These are phyloP conservation scores for Nidula niveotomentosa DNA, from an alignment of 1,284 basidiomycete genomes.

Conservation along the genomic window DNA sequence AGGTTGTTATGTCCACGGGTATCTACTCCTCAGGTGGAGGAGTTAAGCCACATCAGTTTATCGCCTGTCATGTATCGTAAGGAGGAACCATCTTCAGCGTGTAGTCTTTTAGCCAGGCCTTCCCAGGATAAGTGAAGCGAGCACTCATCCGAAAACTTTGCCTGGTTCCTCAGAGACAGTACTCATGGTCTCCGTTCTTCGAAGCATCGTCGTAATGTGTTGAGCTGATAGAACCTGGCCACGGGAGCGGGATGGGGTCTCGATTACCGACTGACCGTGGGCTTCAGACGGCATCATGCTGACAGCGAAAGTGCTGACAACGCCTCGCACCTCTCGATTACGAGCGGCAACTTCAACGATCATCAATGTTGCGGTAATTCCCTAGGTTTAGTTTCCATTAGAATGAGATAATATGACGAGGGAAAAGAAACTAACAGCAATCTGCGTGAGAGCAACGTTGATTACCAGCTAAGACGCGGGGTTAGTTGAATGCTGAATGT, in stretches of 20 bases:
- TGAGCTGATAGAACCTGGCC: not conserved
- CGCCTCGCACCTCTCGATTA: not conserved
- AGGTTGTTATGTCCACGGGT: too few relatives aligned
- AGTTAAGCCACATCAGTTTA: too few relatives aligned
- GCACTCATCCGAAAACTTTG: not conserved
- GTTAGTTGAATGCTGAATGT: not conserved
- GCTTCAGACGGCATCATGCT: conserved; percentile 8
- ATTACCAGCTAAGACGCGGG: conserved; percentile 15
- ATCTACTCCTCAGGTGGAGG: too few relatives aligned
- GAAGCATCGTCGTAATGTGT: not conserved
- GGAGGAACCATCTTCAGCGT: too few relatives aligned
- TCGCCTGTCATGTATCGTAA: too few relatives aligned
- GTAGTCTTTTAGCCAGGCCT: too few relatives aligned
- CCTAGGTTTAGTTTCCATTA: conserved; percentile 5
- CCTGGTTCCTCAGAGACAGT: not conserved
- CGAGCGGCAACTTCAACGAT: not conserved
- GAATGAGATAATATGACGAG: not conserved
- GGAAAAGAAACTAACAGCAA: conserved; percentile 12
- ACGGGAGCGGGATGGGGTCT: not conserved
- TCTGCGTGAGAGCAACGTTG: conserved; percentile 16
- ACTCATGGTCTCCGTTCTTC: not conserved
- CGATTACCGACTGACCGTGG: not conserved
- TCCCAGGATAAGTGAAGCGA: not conserved
- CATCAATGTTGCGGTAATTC: conserved; percentile 12
- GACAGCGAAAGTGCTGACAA: conserved; percentile 9